A percentile compares a stretch with the other conserved stretches of the same genome.
Conservation (phyloP, 441 rosid genomes). For the Bocquillonia castaneifolia region DNA sequence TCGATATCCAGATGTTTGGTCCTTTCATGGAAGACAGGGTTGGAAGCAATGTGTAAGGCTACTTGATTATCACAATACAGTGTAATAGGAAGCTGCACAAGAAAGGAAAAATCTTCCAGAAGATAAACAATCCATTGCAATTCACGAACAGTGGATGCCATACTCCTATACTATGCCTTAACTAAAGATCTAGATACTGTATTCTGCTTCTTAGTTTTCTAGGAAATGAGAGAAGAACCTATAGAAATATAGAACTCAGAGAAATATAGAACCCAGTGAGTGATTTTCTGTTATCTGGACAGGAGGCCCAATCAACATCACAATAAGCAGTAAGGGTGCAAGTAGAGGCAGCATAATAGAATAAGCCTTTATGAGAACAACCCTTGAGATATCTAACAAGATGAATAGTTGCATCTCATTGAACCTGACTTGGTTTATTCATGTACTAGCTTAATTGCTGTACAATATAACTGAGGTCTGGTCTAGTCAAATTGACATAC, state of each 20-base stretch:
- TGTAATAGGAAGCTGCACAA: neutral
- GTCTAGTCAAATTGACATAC: neutral
- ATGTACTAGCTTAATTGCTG: neutral
- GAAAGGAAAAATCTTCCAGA: neutral
- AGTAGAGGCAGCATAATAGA: neutral
- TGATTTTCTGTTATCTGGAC: neutral
- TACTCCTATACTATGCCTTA: neutral
- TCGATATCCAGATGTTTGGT: neutral
- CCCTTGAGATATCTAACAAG: neutral
- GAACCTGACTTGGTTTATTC: neutral
- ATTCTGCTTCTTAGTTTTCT: neutral
- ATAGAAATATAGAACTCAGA: neutral
- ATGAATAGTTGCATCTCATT: neutral
- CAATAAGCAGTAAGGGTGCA: neutral
- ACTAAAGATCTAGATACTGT: neutral
- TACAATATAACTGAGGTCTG: neutral
- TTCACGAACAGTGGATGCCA: neutral
- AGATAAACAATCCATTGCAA: neutral
- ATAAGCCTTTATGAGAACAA: neutral
- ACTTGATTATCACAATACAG: neutral
- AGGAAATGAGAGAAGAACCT: no score
- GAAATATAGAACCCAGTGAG: slow-evolving; percentile 2
- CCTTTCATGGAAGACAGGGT: neutral
- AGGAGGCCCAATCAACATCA: slow-evolving; percentile 11
- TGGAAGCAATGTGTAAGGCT: neutral